Evolutionary conservation across 2,329 filamentous ascomycete species (phyloP), one percentile per base, ranked within the genome.

Genomic region (Neoscytalidium dimidiatum): DNA sequence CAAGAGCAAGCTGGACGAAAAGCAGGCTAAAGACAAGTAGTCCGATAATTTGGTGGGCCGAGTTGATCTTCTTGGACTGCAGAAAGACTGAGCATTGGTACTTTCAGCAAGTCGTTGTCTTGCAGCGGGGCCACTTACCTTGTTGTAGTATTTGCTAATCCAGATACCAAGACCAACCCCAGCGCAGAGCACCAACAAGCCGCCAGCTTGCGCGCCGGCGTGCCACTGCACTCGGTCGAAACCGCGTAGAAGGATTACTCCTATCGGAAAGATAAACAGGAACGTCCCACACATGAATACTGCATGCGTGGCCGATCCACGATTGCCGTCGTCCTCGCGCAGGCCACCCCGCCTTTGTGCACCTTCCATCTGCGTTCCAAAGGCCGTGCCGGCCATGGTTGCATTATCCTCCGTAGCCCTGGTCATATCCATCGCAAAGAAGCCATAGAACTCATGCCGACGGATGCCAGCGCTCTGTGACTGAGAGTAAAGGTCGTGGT

Each of bases 251-350:
- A 88, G 74, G 26, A 88, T 68, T 13, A 85, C 78, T 1, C 87
- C 87, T 9, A 85, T 67, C 0, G 87, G 87, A 71, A 87, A 83
- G 52, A 88, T 68, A 17, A 83, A 79, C 2, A 87, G 76, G 65
- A 88, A 84, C 13, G 79, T 79, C 11, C 86, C 72, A 43, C 86
- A 77, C 87, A 89, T 89, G 51, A 86, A 71, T 26, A 73, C 67
- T 7, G 70, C 77, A 68, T 81, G 79, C 2, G 75, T 66, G 6
- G 71, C 66, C 4, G 70, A 67, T 1, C 69, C 66, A 46, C 71
- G 70, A 49, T 76, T 70, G 11, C 70, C 56, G 64, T 79, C 76
- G 1, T 68, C 48, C 23, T 67, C 48, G 35, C 35, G 35, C 21
- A 52, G 26, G 6, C 21, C 11, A 48, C 53, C 43, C 38, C 23